phyloP scores from a whole-genome alignment of 176 grass and related monocot genomes.

The Rhynchospora pubera region DNA sequence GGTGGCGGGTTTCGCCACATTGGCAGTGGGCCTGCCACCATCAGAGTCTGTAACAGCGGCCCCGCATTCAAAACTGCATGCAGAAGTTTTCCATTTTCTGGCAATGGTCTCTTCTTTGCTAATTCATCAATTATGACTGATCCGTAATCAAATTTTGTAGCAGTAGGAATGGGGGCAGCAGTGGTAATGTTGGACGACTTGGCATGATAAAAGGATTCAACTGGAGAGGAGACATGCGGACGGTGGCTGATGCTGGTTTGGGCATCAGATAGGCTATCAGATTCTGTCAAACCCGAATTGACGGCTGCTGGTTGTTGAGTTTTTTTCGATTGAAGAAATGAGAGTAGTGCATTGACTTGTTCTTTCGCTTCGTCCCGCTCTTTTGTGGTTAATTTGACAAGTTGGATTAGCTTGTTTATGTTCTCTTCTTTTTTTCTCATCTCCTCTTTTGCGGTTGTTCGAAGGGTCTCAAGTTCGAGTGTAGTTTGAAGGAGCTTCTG shows the following conservation, averaged over 20 bases:
- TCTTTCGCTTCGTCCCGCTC: slow-evolving; percentile 31
- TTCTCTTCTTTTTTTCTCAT: slow-evolving; percentile 8
- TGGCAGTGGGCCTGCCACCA: slow-evolving; percentile 38
- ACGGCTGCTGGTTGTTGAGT: not conserved
- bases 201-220: slow-evolving; percentile 21
- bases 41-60: slow-evolving; percentile 36
- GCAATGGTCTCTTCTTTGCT: slow-evolving; percentile 32
- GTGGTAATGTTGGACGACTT: slow-evolving; percentile 19
- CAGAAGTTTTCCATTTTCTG: slow-evolving; percentile 36
- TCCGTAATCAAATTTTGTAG: slow-evolving; percentile 20
- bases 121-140: slow-evolving; percentile 23
- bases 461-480: slow-evolving; percentile 22
- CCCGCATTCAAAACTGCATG: slow-evolving; percentile 38
- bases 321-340: slow-evolving; percentile 18
- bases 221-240: slow-evolving; percentile 4
- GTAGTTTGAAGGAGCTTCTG: slow-evolving; percentile 19
- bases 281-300: slow-evolving; percentile 26
- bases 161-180: not conserved
- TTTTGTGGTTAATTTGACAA: slow-evolving; percentile 8
- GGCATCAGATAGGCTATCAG: slow-evolving; percentile 18
- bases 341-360: slow-evolving; percentile 9
- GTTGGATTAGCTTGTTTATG: slow-evolving; percentile 22
- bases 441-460: slow-evolving; percentile 20
- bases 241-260: slow-evolving; percentile 6
- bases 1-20: slow-evolving; percentile 48